A percentile compares a stretch with the other conserved stretches of the same genome.
Conservation (phyloP, 306 rosid genomes). For the Senna siamea region DNA sequence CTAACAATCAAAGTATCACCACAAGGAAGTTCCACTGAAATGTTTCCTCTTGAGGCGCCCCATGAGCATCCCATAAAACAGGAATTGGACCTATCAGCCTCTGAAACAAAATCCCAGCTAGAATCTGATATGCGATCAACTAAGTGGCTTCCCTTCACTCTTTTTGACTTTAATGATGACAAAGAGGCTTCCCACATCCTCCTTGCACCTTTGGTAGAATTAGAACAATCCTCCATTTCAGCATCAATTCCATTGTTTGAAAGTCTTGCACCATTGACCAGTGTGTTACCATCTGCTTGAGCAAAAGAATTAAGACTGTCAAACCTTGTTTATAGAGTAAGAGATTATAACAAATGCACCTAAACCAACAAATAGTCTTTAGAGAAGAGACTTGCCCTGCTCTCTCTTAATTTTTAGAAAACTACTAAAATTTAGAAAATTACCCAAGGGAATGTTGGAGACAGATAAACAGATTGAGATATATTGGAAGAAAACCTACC, state of each 20-base stretch:
- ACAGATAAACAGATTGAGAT: conserved; percentile 6
- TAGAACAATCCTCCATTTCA: conserved; percentile 47
- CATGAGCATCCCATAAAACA: conserved; percentile 47
- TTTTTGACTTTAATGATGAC: conserved; percentile 89
- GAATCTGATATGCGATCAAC: conserved; percentile 51
- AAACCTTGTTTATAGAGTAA: conserved; percentile 40
- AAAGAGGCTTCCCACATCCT: conserved; percentile 84
- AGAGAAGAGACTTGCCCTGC: conserved; percentile 13
- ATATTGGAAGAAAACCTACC: conserved; percentile 39
- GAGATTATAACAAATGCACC: conserved; percentile 16
- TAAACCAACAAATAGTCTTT: conserved; percentile 24
- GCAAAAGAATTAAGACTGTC: conserved; percentile 42
- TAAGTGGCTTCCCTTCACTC: conserved; percentile 77
- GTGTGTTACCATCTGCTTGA: conserved; percentile 37
- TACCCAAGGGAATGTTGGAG: background rate
- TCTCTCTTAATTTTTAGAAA: background rate
- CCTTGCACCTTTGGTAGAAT: conserved; percentile 58
- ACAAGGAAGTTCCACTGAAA: conserved; percentile 39
- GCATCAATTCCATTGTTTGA: conserved; percentile 44
- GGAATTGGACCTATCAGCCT: conserved; percentile 46
- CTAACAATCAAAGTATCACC: conserved; percentile 39
- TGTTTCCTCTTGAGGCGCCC: conserved; percentile 37
- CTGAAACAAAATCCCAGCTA: conserved; percentile 46
- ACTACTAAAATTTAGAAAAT: conserved; percentile 18
- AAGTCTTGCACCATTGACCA: conserved; percentile 34